Percentiles rank a stretch among this genome's conserved stretches.
Evolutionary conservation across 2,329 filamentous ascomycete species (phyloP).

Genomic region (Nemania abortiva): DNA sequence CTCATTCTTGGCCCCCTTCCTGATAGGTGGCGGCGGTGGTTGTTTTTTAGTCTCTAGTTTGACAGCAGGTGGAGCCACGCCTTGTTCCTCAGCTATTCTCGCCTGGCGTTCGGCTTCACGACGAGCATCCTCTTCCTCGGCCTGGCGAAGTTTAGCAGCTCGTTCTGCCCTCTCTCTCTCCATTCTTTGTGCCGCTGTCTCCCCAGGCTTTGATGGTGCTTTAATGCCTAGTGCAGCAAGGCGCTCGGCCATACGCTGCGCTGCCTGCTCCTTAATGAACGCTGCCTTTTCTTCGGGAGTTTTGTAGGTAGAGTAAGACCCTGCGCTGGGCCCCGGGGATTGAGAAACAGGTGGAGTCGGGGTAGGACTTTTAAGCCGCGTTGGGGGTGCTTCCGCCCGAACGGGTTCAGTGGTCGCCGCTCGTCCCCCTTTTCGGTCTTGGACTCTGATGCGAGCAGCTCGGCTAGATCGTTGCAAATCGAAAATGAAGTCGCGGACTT

Average conservation of each 20-base stretch:
- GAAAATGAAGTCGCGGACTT: conserved; percentile 97
- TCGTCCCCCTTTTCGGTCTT: conserved; percentile 64
- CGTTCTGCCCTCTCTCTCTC: conserved; percentile 91
- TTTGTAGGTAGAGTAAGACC: conserved; percentile 84
- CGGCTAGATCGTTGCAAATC: conserved; percentile 91
- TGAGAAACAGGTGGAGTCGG: conserved; percentile 62
- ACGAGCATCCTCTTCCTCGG: conserved; percentile 92
- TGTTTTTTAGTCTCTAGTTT: conserved; percentile 70
- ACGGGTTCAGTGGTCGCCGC: conserved; percentile 58
- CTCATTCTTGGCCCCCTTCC: conserved; percentile 76
- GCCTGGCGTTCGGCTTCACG: conserved; percentile 89
- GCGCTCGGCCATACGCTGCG: conserved; percentile 96
- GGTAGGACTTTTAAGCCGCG: conserved; percentile 65
- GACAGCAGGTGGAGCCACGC: conserved; percentile 67
- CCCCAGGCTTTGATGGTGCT: conserved; percentile 80
- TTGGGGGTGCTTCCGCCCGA: conserved; percentile 59
- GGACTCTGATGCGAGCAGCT: conserved; percentile 74
- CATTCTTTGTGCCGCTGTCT: conserved; percentile 83
- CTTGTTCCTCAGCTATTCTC: conserved; percentile 82
- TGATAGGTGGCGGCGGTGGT: conserved; percentile 81
- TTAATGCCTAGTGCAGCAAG: conserved; percentile 94
- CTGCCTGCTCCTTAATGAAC: conserved; percentile 96
- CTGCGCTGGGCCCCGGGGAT: conserved; percentile 62
- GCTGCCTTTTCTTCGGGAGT: conserved; percentile 94
- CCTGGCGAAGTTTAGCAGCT: conserved; percentile 86